Base-by-base conservation (phyloP, 148 eudicot genomes). In the Rhododendron ovatum region DNA sequence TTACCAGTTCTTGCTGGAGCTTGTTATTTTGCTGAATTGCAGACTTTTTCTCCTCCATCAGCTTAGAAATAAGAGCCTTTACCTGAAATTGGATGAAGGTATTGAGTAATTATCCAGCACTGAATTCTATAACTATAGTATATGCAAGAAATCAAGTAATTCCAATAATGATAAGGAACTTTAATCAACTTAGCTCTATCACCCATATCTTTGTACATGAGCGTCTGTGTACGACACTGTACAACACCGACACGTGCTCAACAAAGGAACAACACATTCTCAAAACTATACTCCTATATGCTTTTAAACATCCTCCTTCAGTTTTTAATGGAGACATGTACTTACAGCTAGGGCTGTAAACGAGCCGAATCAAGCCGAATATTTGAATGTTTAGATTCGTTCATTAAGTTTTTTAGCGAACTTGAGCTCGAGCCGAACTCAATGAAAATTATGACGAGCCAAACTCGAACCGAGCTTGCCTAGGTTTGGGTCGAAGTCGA, bases 1-100 rank as follows among this genome's bases (percentile, higher is more conserved):
- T 78, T 92, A 96, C 98, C 98, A 96, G 69, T 91, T 94, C 98
- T 86, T 93, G 94, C 84, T 87, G 93, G 88, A 96, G 95, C 92
- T 88, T 93, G 84, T 85, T 90, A 74, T 84, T 93, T 89, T 89
- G 94, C 89, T 93, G 92, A 87, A 93, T 84, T 78, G 92, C 93
- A 82, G 91, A 85, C 77, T 87, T 91, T 85, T 90, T 93, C 92
- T 96, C 98, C 82, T 94, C 96, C 3, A 89, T 89, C 91, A 96
- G 92, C 94, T 88, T 93, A 37, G 92, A 80, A 83, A 96, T 90
- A 74, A 90, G 83, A 76, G 93, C 90, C 57, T 87, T 92, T 55
- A 78, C 88, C 98, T 96, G 93, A 73, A 87, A 89, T 5, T 43
- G n/a, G 6, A 78, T 50, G 82, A 30, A 83, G 28, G 57, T 50